These are phyloP conservation scores for Aspergillus clavatus DNA, from an alignment of 2,329 filamentous ascomycete species.

Conservation along the genomic window DNA sequence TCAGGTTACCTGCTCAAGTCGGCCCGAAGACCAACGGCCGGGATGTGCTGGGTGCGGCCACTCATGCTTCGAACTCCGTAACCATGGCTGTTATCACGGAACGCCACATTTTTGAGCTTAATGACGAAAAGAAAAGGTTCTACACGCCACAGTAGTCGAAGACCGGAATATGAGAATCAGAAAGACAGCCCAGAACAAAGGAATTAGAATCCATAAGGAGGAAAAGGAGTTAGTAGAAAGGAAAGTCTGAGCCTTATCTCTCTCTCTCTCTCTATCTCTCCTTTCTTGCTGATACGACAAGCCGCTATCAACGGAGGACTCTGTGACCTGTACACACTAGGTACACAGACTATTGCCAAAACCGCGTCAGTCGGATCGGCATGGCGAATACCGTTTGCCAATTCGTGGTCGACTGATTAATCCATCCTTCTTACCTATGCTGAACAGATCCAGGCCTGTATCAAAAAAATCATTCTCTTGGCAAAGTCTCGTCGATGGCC, in stretches of 20 bases:
- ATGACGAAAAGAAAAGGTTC: too few species aligned
- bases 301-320: background rate
- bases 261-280: too few species aligned
- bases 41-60: background rate
- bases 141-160: background rate
- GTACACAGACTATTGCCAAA: background rate
- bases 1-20: too few species aligned
- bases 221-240: background rate
- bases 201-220: background rate
- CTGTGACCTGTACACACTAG: background rate
- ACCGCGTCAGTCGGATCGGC: background rate
- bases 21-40: background rate
- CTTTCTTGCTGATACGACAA: background rate
- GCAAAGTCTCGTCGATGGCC: constrained; percentile 5
- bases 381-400: background rate
- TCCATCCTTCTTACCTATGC: too few species aligned
- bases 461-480: constrained; percentile 12
- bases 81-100: background rate
- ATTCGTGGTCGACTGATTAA: too few species aligned
- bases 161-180: background rate
- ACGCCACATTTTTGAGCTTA: too few species aligned
- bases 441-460: constrained; percentile 1
- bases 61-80: too few species aligned
- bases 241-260: background rate
- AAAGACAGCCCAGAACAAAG: background rate